These are phyloP conservation scores for Aspergillus sojae DNA, from an alignment of 2,329 filamentous ascomycete species.

Conservation along the genomic window DNA sequence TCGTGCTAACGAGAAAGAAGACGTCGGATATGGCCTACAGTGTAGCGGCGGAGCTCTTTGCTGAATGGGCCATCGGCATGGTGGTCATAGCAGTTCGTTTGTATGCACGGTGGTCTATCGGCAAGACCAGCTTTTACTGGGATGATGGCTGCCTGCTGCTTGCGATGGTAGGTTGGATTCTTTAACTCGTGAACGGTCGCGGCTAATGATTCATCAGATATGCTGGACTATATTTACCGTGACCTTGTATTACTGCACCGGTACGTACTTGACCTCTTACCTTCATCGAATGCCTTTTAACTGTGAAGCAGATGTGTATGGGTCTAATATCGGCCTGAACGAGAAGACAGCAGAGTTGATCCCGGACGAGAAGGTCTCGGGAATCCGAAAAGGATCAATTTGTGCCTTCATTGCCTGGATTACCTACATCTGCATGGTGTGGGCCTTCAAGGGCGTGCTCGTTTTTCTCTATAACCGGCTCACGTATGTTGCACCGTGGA, in stretches of 20 bases:
- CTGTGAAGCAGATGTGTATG: conserved; percentile 8
- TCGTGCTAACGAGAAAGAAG: neutral
- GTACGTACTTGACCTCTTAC: conserved; percentile 1
- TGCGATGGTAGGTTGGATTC: conserved; percentile 9
- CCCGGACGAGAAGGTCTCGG: conserved; percentile 11
- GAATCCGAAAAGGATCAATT: conserved; percentile 12
- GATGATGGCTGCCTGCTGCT: conserved; percentile 19
- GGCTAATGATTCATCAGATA: conserved; percentile 8
- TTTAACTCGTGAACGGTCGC: neutral
- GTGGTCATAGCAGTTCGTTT: conserved; percentile 20
- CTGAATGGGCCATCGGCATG: conserved; percentile 23
- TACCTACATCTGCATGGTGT: conserved; percentile 21
- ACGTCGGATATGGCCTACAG: conserved; percentile 17
- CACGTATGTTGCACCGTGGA: conserved; percentile 12
- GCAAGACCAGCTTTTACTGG: conserved; percentile 18
- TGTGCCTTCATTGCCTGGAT: conserved; percentile 22
- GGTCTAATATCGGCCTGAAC: conserved; percentile 19
- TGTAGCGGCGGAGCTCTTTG: conserved; percentile 20
- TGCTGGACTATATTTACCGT: conserved; percentile 22
- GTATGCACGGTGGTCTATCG: conserved; percentile 21
- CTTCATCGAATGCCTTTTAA: neutral
- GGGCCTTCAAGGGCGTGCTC: conserved; percentile 22
- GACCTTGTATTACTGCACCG: conserved; percentile 17
- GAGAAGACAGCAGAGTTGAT: conserved; percentile 14
- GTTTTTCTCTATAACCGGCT: conserved; percentile 22